These are phyloP conservation scores for Carpinus fangiana DNA, from an alignment of 306 rosid species.

Conservation along the genomic window DNA sequence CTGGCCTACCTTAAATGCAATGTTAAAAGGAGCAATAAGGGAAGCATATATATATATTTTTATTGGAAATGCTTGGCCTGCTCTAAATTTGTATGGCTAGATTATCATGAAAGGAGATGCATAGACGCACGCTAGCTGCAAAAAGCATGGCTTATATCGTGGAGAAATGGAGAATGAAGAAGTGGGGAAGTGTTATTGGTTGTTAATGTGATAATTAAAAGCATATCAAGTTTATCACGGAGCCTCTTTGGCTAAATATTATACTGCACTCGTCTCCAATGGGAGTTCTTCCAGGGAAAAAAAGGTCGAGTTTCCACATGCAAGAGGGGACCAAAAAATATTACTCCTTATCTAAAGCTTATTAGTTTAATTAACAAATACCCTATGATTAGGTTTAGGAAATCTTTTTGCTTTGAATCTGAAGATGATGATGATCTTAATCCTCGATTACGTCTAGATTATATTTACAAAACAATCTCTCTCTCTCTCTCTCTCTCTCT, in stretches of 20 bases:
- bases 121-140: neutral
- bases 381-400: conserved; percentile 16
- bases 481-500: neutral
- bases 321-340: conserved; percentile 11
- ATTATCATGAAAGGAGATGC: neutral
- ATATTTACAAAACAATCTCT: neutral
- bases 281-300: neutral
- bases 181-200: neutral
- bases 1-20: no score
- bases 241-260: neutral
- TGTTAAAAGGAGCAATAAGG: no score
- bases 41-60: no score
- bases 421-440: conserved; percentile 16
- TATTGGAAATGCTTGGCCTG: neutral
- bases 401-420: conserved; percentile 14
- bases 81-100: neutral
- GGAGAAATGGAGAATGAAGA: neutral
- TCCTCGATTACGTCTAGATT: neutral
- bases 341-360: neutral
- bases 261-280: conserved; percentile 7
- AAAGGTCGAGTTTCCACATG: neutral
- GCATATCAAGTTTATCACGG: conserved; percentile 4
- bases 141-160: neutral
- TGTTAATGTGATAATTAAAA: conserved; percentile 20
- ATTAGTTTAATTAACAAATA: neutral